These are phyloP conservation scores for Penicillium crystallinum DNA, from an alignment of 495 filamentous ascomycete genomes.

Conservation along the genomic window DNA sequence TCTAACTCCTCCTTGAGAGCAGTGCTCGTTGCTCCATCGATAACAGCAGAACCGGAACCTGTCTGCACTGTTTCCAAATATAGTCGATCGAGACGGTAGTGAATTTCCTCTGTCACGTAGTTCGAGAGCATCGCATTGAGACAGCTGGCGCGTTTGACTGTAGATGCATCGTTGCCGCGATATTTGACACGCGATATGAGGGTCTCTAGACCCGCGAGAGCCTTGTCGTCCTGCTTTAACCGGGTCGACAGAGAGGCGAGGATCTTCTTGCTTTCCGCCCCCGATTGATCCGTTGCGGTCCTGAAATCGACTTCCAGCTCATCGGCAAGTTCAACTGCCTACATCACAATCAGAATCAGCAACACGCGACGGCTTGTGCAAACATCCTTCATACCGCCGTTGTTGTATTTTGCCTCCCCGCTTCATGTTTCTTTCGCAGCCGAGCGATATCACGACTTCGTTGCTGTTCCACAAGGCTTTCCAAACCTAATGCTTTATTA, in stretches of 20 bases:
- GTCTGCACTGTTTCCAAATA: constrained; percentile 32
- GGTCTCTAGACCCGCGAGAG: constrained; percentile 26
- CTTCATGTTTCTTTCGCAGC: constrained; percentile 36
- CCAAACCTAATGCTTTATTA: constrained; percentile 21
- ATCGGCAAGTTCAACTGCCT: constrained; percentile 34
- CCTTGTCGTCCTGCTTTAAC: constrained; percentile 38
- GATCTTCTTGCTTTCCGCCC: constrained; percentile 32
- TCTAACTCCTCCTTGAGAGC: constrained; percentile 54
- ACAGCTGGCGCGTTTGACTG: constrained; percentile 23
- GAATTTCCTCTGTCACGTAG: constrained; percentile 36
- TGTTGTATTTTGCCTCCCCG: constrained; percentile 29
- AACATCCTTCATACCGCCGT: constrained; percentile 25
- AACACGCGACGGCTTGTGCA: not conserved
- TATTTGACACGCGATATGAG: constrained; percentile 25
- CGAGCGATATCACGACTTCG: constrained; percentile 24
- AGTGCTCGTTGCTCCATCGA: constrained; percentile 18
- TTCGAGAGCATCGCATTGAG: constrained; percentile 28
- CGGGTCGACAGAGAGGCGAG: constrained; percentile 30
- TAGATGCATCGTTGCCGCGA: constrained; percentile 25
- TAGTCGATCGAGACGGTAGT: constrained; percentile 40
- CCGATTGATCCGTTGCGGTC: constrained; percentile 28
- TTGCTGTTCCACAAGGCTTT: constrained; percentile 20
- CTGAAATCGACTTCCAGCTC: constrained; percentile 29
- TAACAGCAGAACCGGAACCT: not conserved
- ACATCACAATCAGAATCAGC: constrained; percentile 11